Base-by-base conservation (phyloP, 345 rosid genomes). In the Chamaenerion angustifolium region DNA sequence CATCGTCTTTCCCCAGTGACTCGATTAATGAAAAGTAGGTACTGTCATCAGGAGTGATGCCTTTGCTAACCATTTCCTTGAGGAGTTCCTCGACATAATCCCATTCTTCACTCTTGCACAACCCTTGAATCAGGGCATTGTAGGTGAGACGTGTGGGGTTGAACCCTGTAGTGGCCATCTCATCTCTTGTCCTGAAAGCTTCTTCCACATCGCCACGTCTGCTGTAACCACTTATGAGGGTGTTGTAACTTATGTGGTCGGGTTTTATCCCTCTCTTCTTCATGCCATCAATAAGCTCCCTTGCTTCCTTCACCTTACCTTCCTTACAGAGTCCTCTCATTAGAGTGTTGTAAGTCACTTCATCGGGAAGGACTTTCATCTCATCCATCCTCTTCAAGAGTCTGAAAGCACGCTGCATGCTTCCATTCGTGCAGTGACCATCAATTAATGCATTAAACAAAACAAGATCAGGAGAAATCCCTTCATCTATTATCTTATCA, bases 291-390 rank as follows among this genome's bases (percentile, higher is more conserved):
- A 92, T 77, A 55, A 87, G 73, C 58, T 71, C 76, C 51, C 95
- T 82, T 59, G 98, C 98, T 76, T 80, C 80, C 65, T 87, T 83
- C 1, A 92, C 83, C 58, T 75, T 92, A 1, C 90, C 96, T 66
- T 76, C 77, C 68, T 65, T 72, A 66, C 93, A 92, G 13, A 40
- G 81, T 23, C 98, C 98, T 40, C 75, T 74, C 96, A 92, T 84
- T 49, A 87, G 66, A 45, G 93, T 80, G 65, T 92, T 87, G 63
- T 71, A 87, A 2, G 98, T 92, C 64, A 84, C 88, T 40, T 92
- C 98, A 66, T 92, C 95, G 4, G 95, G 95, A 58, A 49, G 6
- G n/a, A 87, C 66, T 48, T 63, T 80, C 72, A 70, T 70, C 57
- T 46, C 52, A 12, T 92, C 85, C 95, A 92, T 80, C 74, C 82